phyloP scores from a whole-genome alignment of 2,329 filamentous ascomycete species.

The Scedosporium dehoogii region DNA sequence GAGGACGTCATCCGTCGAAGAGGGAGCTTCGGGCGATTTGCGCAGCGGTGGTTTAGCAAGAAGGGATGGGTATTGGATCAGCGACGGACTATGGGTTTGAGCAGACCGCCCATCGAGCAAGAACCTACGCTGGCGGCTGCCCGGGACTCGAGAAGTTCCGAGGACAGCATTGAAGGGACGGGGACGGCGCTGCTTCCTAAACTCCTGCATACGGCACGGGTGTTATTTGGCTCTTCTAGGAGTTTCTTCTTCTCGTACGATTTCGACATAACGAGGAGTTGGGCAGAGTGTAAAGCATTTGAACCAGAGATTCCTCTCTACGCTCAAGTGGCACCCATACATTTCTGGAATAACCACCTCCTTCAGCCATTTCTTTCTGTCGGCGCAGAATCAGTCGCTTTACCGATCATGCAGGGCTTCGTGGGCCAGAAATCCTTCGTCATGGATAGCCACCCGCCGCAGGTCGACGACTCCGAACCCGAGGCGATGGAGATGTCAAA shows the following conservation, averaged over 20 bases:
- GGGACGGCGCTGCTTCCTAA: slow-evolving; percentile 63
- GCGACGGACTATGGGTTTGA: slow-evolving; percentile 60
- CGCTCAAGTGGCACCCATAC: slow-evolving; percentile 63
- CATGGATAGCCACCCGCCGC: slow-evolving; percentile 52
- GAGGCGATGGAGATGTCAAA: slow-evolving; percentile 37
- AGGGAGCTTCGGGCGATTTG: slow-evolving; percentile 81
- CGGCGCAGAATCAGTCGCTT: slow-evolving; percentile 59
- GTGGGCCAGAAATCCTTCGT: slow-evolving; percentile 78
- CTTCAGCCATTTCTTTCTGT: slow-evolving; percentile 62
- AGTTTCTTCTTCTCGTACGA: slow-evolving; percentile 98
- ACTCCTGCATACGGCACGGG: slow-evolving; percentile 69
- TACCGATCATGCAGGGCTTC: slow-evolving; percentile 90
- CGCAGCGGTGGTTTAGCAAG: slow-evolving; percentile 82
- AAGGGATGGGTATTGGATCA: slow-evolving; percentile 70
- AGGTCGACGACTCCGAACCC: slow-evolving; percentile 33
- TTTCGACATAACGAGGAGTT: slow-evolving; percentile 71
- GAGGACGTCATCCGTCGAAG: slow-evolving; percentile 79
- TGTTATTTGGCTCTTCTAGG: slow-evolving; percentile 70
- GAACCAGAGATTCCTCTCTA: slow-evolving; percentile 45
- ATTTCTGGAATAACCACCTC: slow-evolving; percentile 85
- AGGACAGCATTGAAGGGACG: slow-evolving; percentile 1
- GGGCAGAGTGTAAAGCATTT: slow-evolving; percentile 23
- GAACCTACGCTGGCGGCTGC: neutral
- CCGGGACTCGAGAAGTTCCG: neutral
- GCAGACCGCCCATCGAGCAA: slow-evolving; percentile 22